Evolutionary conservation across 352 stramenopile genomes (phyloP).

Genomic region (Thalassiosira mediterranea): DNA sequence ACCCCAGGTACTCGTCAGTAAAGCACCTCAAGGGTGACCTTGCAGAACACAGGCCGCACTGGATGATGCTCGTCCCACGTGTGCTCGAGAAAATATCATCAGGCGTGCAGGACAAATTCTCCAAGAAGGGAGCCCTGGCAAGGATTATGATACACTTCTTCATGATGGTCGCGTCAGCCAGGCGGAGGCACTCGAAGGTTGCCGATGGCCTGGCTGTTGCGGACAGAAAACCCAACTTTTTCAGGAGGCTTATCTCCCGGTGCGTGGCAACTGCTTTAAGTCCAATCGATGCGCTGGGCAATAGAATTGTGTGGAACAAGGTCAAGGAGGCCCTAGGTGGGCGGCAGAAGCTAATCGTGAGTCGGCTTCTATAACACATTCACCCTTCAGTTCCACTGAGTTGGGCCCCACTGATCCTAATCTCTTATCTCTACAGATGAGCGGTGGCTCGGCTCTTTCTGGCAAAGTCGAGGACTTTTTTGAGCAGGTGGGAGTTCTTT

Average conservation of each 20-base stretch:
- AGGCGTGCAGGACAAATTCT: conserved; percentile 40
- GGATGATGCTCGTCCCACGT: conserved; percentile 45
- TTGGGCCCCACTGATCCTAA: too few relatives aligned
- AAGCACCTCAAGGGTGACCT: conserved; percentile 36
- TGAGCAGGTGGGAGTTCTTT: conserved; percentile 10
- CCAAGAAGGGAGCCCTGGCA: conserved; percentile 11
- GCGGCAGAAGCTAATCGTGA: conserved; percentile 31
- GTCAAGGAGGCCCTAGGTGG: conserved; percentile 26
- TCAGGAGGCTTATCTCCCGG: conserved; percentile 13
- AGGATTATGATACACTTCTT: conserved; percentile 33
- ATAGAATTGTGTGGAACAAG: conserved; percentile 23
- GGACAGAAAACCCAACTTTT: conserved; percentile 10
- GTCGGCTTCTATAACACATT: too few relatives aligned
- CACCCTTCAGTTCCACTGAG: too few relatives aligned
- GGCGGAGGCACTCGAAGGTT: conserved; percentile 29
- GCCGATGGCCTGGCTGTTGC: conserved; percentile 18
- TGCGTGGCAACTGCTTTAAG: conserved; percentile 9
- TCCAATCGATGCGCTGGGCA: conserved; percentile 22
- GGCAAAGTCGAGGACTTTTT: conserved; percentile 36
- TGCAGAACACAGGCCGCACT: conserved; percentile 31
- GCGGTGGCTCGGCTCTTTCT: conserved; percentile 29
- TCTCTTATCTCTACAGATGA: too few relatives aligned
- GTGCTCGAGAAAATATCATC: conserved; percentile 36
- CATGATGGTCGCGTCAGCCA: conserved; percentile 16
- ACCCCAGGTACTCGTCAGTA: conserved; percentile 36